phyloP scores from a whole-genome alignment of 257 asterid genomes.

The Penstemon eatonii region DNA sequence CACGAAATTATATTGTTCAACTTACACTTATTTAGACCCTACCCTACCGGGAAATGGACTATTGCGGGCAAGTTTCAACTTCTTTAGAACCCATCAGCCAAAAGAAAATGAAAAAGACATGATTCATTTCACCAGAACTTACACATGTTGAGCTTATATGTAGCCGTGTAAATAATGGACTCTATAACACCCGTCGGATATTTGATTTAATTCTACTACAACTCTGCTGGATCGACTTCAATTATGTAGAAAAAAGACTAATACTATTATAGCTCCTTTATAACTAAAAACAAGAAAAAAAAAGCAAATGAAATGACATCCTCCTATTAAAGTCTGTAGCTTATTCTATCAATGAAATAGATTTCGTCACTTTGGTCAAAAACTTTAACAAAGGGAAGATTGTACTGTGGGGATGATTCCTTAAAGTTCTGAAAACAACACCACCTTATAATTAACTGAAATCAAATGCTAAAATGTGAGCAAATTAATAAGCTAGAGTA shows the following conservation, averaged over 20 bases:
- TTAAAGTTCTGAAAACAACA: slow-evolving; percentile 23
- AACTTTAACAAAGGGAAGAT: slow-evolving; percentile 32
- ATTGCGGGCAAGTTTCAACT: slow-evolving; percentile 3
- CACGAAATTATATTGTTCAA: too few species aligned
- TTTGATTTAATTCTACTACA: slow-evolving; percentile 9
- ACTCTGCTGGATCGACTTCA: slow-evolving; percentile 19
- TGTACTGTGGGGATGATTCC: slow-evolving; percentile 29
- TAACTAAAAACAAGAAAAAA: slow-evolving; percentile 17
- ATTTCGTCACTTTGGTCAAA: slow-evolving; percentile 40
- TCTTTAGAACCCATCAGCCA: slow-evolving; percentile 17
- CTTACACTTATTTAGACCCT: too few species aligned
- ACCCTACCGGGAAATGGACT: too few species aligned
- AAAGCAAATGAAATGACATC: slow-evolving; percentile 37
- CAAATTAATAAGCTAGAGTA: not conserved
- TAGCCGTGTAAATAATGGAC: slow-evolving; percentile 11
- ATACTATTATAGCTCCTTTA: slow-evolving; percentile 11
- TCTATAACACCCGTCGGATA: not conserved
- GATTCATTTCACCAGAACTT: not conserved
- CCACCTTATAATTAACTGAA: slow-evolving; percentile 1
- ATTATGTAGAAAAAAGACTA: slow-evolving; percentile 22
- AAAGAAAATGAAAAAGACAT: not conserved
- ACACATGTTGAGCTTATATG: slow-evolving; percentile 4
- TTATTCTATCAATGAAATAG: slow-evolving; percentile 32
- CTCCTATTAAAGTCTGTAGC: slow-evolving; percentile 30
- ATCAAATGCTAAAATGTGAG: slow-evolving; percentile 15